These are phyloP conservation scores for Thielaviopsis euricoi DNA, from an alignment of 2,329 filamentous ascomycete species.

Conservation along the genomic window DNA sequence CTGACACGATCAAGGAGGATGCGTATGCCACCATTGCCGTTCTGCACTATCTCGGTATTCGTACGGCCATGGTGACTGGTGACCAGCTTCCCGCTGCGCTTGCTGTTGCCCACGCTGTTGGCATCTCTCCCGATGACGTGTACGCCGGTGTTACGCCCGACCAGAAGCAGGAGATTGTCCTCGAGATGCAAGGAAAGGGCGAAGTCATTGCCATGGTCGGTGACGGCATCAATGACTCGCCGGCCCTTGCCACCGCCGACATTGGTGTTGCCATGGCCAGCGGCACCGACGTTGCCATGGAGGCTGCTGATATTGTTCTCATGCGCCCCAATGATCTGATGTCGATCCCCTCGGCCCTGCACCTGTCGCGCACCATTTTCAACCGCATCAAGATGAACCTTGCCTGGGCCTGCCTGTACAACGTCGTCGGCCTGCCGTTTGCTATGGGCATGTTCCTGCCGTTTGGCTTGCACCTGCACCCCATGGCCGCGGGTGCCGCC, in stretches of 20 bases:
- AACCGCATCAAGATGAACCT: constrained; percentile 86
- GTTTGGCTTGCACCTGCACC: constrained; percentile 72
- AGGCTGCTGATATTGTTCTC: constrained; percentile 87
- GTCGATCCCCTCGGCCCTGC: constrained; percentile 74
- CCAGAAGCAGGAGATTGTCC: constrained; percentile 78
- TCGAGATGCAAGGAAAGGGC: constrained; percentile 55
- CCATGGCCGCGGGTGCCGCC: constrained; percentile 84
- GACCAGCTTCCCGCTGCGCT: constrained; percentile 75
- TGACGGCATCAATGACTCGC: constrained; percentile 96
- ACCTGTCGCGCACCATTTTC: constrained; percentile 75
- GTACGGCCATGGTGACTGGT: constrained; percentile 82
- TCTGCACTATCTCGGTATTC: constrained; percentile 69
- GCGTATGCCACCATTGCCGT: constrained; percentile 68
- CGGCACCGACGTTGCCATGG: constrained; percentile 94
- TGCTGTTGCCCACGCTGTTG: constrained; percentile 67
- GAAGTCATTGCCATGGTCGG: constrained; percentile 90
- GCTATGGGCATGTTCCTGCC: constrained; percentile 95
- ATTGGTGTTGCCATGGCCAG: constrained; percentile 85
- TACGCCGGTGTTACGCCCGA: constrained; percentile 78
- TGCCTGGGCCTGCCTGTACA: constrained; percentile 85
- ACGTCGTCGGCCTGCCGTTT: constrained; percentile 77
- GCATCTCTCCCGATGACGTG: constrained; percentile 60
- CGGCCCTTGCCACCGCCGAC: constrained; percentile 79
- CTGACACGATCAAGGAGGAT: constrained; percentile 81
- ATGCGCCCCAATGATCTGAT: constrained; percentile 88